A percentile compares a stretch with the other conserved stretches of the same genome.
phyloP scores from a whole-genome alignment of 2,329 filamentous ascomycete species.

The Orbilia quercus region DNA sequence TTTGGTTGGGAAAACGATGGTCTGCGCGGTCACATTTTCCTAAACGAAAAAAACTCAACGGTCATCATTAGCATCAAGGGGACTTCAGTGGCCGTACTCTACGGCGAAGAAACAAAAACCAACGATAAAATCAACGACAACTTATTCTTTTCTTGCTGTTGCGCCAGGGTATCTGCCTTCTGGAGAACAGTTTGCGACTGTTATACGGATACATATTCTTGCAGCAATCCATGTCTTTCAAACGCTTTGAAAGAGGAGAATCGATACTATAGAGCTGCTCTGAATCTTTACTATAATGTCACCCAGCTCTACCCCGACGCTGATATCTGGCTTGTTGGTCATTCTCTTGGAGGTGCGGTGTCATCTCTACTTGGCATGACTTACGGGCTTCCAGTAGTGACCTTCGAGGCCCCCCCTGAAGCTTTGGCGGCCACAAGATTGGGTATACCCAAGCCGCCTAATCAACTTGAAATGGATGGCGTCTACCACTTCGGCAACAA shows the following conservation, averaged over 20 bases:
- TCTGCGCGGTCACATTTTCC: slow-evolving; percentile 89
- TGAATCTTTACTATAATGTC: slow-evolving; percentile 91
- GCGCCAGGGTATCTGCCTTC: slow-evolving; percentile 69
- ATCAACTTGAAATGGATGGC: slow-evolving; percentile 77
- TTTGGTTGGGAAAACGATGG: slow-evolving; percentile 95
- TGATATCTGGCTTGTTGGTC: slow-evolving; percentile 88
- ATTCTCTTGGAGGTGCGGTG: slow-evolving; percentile 90
- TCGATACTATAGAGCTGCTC: slow-evolving; percentile 87
- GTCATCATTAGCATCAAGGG: slow-evolving; percentile 94
- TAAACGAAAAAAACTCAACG: slow-evolving; percentile 84
- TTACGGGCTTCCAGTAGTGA: slow-evolving; percentile 88
- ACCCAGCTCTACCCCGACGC: slow-evolving; percentile 82
- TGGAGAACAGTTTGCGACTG: slow-evolving; percentile 96
- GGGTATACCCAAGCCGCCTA: slow-evolving; percentile 79
- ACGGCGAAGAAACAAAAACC: slow-evolving; percentile 95
- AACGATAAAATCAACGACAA: slow-evolving; percentile 99
- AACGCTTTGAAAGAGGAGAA: slow-evolving; percentile 82
- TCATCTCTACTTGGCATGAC: slow-evolving; percentile 89
- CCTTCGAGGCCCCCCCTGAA: slow-evolving; percentile 92
- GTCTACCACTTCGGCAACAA: slow-evolving; percentile 94
- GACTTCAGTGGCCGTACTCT: slow-evolving; percentile 88
- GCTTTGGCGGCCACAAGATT: slow-evolving; percentile 85
- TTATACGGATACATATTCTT: slow-evolving; percentile 84
- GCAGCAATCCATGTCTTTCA: slow-evolving; percentile 89
- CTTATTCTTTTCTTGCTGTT: slow-evolving; percentile 97